These are phyloP conservation scores for Sclerotinia borealis DNA, from an alignment of 2,329 filamentous ascomycete genomes.

Conservation along the genomic window DNA sequence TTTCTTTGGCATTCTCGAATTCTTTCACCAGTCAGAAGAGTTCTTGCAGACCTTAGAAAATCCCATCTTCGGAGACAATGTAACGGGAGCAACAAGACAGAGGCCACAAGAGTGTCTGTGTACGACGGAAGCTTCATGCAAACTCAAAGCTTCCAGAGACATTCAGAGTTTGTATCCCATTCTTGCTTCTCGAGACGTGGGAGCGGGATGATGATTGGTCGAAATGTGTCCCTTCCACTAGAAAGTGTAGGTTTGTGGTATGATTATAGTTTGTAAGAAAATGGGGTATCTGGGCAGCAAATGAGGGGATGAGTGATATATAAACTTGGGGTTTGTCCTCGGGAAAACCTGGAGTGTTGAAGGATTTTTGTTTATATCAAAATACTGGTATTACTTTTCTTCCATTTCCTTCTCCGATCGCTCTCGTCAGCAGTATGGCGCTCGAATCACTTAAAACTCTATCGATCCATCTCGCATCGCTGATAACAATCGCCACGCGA, in stretches of 20 bases:
- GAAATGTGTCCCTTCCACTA: neutral
- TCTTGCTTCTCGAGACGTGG: neutral
- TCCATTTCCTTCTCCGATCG: neutral
- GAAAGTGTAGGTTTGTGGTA: neutral
- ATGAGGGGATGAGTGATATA: neutral
- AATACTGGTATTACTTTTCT: neutral
- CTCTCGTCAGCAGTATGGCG: neutral
- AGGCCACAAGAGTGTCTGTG: slow-evolving; percentile 3
- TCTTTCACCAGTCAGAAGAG: neutral
- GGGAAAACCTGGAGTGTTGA: neutral
- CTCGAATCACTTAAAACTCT: neutral
- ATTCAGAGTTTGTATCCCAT: neutral
- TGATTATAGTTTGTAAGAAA: neutral
- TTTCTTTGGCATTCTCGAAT: neutral
- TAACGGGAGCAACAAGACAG: neutral
- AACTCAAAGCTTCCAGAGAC: neutral
- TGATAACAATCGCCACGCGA: neutral
- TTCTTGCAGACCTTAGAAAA: neutral
- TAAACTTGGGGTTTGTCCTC: neutral
- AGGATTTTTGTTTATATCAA: neutral
- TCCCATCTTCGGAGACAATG: neutral
- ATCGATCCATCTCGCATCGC: slow-evolving; percentile 4
- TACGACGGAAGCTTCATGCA: neutral
- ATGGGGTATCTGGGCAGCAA: neutral
- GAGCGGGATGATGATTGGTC: neutral